phyloP scores from a whole-genome alignment of 306 rosid species.

The Vigna mungo region DNA sequence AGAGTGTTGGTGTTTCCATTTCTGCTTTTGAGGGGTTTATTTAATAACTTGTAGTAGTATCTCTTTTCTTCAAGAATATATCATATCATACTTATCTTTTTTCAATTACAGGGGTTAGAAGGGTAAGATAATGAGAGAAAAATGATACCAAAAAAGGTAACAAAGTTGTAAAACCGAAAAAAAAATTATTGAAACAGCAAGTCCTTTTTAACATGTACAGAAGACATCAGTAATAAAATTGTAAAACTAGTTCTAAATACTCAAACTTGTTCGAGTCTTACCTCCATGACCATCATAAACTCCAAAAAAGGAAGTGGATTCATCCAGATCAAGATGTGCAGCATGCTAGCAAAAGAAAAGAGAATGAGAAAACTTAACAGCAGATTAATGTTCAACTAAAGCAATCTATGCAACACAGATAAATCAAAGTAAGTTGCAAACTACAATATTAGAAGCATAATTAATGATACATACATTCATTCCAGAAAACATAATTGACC shows the following conservation, averaged over 20 bases:
- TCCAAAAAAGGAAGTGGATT: slow-evolving; percentile 84
- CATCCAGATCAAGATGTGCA: slow-evolving; percentile 85
- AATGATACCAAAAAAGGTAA: not conserved
- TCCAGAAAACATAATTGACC: slow-evolving; percentile 5
- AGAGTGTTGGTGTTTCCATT: not conserved
- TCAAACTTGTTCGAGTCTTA: slow-evolving; percentile 45
- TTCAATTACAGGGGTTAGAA: not conserved
- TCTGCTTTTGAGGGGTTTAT: not conserved
- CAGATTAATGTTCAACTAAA: slow-evolving; percentile 22
- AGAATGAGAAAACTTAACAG: slow-evolving; percentile 32
- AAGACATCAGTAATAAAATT: not conserved
- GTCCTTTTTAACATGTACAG: not conserved
- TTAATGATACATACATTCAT: not conserved
- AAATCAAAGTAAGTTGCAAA: slow-evolving; percentile 4
- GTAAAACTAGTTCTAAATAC: slow-evolving; percentile 19
- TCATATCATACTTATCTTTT: not conserved
- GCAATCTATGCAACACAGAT: slow-evolving; percentile 20
- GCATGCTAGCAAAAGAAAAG: slow-evolving; percentile 72
- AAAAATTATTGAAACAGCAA: not conserved
- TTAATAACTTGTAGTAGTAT: not conserved
- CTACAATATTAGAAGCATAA: slow-evolving; percentile 14
- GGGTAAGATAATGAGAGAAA: not conserved
- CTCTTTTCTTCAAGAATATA: not conserved
- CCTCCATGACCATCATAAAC: slow-evolving; percentile 98
- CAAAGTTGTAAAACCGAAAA: not conserved